Evolutionary conservation across 495 filamentous ascomycete genomes (phyloP), one percentile per base, ranked within the genome.

Genomic region (Bryoglossum gracile): DNA sequence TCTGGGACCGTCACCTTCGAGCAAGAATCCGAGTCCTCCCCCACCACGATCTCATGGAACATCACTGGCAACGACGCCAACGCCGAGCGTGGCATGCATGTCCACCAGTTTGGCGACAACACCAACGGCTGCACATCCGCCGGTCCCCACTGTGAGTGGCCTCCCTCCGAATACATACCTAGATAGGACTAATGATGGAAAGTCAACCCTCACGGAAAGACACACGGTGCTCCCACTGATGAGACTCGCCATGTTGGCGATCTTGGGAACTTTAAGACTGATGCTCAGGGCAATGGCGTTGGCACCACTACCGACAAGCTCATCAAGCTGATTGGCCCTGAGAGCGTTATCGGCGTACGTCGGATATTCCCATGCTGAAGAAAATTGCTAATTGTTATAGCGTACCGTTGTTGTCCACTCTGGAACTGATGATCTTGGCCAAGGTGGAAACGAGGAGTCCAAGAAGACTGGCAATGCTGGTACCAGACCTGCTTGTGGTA

Each of bases 51-150:
- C 71, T 77, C 83, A 58, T 97, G 86, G 80, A 80, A 97, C 71
- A 91, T 97, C 72, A 78, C 78, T 55, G 89, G 90, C 75, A 71
- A 94, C 71, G 90, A 96, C 64, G 63, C 90, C 71, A 96, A 94
- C 61, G 91, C 92, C 61, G 79, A 91, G 82, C 89, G 94, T 73
- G 92, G 84, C 69, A 84, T 95, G 77, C 94, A 97, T 77, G 83
- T 97, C 63, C 92, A 97, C 75, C 85, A 92, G 72, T 98, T 95
- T 63, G 92, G 94, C 68, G 92, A 96, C 80, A 97, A 96, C 78
- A 96, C 94, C 76, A 98, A 97, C 71, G 92, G 94, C 68, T 98
- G 92, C 83, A 97, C 92, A 48, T 90, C 84, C 50, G 92, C 92
- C 43, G 92, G 92, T 35, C 89, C 92, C 59, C 92, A 98, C 72